Conservation (phyloP, 768 basidiomycete genomes). For the Mycena galopus region DNA sequence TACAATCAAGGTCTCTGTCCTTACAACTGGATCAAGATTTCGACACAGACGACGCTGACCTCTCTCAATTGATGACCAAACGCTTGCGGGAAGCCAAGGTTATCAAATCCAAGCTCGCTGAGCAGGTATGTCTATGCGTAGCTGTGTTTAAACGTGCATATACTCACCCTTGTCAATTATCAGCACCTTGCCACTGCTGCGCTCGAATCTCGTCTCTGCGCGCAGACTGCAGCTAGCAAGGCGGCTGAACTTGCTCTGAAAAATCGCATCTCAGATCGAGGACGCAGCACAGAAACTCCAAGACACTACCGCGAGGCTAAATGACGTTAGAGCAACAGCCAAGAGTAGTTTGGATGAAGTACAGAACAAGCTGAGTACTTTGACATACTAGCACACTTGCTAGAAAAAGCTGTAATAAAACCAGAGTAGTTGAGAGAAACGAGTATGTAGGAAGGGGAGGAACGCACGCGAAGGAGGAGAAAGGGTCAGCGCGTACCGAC, state of each 20-base stretch:
- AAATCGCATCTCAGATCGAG: constrained; percentile 26
- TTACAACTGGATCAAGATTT: constrained; percentile 24
- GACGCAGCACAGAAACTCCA: constrained; percentile 24
- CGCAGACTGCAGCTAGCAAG: constrained; percentile 31
- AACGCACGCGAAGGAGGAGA: no score
- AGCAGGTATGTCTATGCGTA: constrained; percentile 38
- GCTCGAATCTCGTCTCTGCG: constrained; percentile 37
- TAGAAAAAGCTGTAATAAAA: no score
- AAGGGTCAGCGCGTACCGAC: no score
- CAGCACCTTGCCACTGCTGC: constrained; percentile 34
- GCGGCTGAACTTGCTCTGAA: constrained; percentile 27
- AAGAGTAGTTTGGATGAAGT: constrained; percentile 35
- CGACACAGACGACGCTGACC: constrained; percentile 38
- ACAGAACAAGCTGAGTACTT: constrained; percentile 33
- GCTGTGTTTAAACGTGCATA: constrained; percentile 6
- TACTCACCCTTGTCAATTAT: constrained; percentile 8
- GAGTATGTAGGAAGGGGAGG: no score
- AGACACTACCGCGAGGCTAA: constrained; percentile 17
- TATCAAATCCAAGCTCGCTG: constrained; percentile 40
- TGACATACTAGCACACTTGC: background rate
- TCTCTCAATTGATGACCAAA: constrained; percentile 39
- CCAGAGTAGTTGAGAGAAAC: no score
- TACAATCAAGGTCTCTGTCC: constrained; percentile 25
- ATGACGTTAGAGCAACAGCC: constrained; percentile 21
- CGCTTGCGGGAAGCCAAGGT: constrained; percentile 40